Evolutionary conservation across 2,329 filamentous ascomycete species (phyloP), one percentile per base, ranked within the genome.

Genomic region (Diaporthe sp.): DNA sequence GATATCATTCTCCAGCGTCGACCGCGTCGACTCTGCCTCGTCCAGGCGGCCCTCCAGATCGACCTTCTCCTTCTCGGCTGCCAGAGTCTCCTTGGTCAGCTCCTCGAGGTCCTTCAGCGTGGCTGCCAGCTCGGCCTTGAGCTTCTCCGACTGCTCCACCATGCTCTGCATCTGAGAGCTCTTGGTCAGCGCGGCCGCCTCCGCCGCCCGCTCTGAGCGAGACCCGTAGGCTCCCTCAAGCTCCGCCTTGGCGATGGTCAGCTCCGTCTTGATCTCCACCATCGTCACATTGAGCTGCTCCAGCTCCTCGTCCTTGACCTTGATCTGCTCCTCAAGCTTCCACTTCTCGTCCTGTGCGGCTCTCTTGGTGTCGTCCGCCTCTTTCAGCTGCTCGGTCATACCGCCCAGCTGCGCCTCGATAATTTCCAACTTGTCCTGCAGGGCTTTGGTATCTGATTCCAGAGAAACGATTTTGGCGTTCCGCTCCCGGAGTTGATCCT

Each of bases 141-240:
- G 84, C 76, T 83, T 84, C 61, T 86, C 85, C 30, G 90, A 83
- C 77, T 90, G 86, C 30, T 82, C 80, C 77, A 86, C 82, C 55
- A 90, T 83, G 78, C 86, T 85, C 72, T 82, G 78, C 57, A 86
- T 82, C 79, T 89, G 86, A n/a, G 83, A 84, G 73, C 82, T 86
- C 81, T 89, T 88, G 77, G 88, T 80, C 61, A 85, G 83, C 60
- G 88, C 88, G 1, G 90, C 90, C 28, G 88, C 87, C 77, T 91
- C 89, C 17, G 88, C 87, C 28, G 90, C 89, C 30, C 90, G 88
- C 82, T 92, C 87, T 74, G 88, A 87, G 75, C 89, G 87, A 74
- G 88, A 87, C 74, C 90, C 90, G 80, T 91, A 91, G 35, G 90
- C 90, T 73, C 89, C 89, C 77, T 92, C 90, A 40, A 92, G 86